phyloP scores from a whole-genome alignment of 805 yeast species.

The Nadsonia fulvescens region DNA sequence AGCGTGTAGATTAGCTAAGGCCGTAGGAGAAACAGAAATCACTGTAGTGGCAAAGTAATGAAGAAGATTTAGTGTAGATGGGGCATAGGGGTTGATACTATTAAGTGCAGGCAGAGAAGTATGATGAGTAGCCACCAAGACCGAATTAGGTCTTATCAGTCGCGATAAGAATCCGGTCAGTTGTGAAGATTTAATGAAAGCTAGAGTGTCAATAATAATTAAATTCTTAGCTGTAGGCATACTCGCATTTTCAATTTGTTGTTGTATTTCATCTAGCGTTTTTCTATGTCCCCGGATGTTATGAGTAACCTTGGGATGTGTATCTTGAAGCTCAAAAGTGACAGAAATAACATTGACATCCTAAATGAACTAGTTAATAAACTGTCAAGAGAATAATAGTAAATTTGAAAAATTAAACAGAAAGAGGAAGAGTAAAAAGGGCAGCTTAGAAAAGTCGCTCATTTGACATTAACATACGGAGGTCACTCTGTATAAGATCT shows the following conservation, averaged over 20 bases:
- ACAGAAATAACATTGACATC: conserved; percentile 4
- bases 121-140: conserved; percentile 32
- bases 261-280: conserved; percentile 9
- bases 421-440: no score
- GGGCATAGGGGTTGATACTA: conserved; percentile 25
- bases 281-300: conserved; percentile 7
- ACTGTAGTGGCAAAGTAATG: conserved; percentile 61
- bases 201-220: conserved; percentile 53
- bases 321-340: conserved; percentile 1
- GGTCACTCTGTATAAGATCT: conserved; percentile 29
- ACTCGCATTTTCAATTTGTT: conserved; percentile 11
- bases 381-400: no score
- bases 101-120: conserved; percentile 8
- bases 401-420: no score
- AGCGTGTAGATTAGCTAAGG: conserved; percentile 9
- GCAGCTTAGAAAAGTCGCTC: no score
- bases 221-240: conserved; percentile 9
- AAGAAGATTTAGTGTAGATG: conserved; percentile 33
- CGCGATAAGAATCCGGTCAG: conserved; percentile 33
- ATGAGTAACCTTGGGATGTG: conserved; percentile 15
- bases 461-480: no score
- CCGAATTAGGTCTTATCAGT: conserved; percentile 28
- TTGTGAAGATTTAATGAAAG: conserved; percentile 30
- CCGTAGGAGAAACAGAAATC: conserved; percentile 37
- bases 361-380: no score